Evolutionary conservation across 1,284 basidiomycete genomes (phyloP), one percentile per base, ranked within the genome.

Genomic region (Ustilago cynodontis): DNA sequence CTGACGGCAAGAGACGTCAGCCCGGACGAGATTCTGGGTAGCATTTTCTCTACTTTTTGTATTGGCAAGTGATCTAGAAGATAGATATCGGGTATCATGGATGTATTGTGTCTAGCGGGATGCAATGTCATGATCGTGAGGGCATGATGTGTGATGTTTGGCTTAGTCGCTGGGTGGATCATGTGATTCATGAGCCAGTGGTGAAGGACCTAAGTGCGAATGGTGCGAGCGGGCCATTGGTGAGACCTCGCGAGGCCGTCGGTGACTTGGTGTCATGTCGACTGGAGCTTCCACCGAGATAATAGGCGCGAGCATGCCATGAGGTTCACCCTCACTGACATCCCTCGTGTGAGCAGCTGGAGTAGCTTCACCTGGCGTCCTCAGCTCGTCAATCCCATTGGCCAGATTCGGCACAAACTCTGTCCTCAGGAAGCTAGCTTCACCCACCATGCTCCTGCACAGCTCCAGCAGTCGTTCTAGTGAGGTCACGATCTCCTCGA

Each of bases 21-120:
- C 89, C 91, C 31, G 92, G 74, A 95, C 80, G 92, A 94, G 70
- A 88, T 95, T 9, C 86, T 95, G 22, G 93, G 94, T 67, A 89
- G 89, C 37, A 89, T 95, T 37, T 95, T 95, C 83, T 88, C 89
- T 35, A 91, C 92, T 13, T 82, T 82, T 33, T 82, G 80, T 47
- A 80, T 82, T 24, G 80, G 80, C 22, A 82, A 82, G 41, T 82
- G 60, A 55, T 41, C 3, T 22, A 3, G 13, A 20, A 45, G 6
- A 20, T 22, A 11, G 1, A 49, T 4, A 14, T 49, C n/a, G 47
- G 24, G 51, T n/a, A 33, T 53, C 1, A 3, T 35, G 35, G 22
- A 26, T 49, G 26, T 49, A 26, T n/a, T n/a, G 8, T 45, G 18
- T 22, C 18, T 20, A 37, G 35, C 8, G 14, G 35, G 35, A 45